Conservation (phyloP, 2,329 filamentous ascomycete genomes). For the Paraconiothyrium brasiliense region DNA sequence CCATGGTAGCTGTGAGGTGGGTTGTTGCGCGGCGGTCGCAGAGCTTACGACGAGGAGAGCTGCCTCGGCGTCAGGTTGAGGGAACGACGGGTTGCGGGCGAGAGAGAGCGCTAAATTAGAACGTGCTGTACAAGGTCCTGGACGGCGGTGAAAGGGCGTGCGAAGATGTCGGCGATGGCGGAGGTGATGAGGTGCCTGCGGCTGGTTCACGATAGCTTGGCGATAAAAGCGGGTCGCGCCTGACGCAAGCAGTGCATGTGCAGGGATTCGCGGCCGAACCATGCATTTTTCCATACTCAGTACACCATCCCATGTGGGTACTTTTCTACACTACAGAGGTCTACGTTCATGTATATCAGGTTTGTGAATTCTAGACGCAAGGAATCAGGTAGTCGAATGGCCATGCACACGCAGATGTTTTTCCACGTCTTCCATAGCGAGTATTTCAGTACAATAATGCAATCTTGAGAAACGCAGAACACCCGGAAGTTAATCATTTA, state of each 20-base stretch:
- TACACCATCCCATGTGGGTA: background rate
- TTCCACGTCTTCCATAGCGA: no score
- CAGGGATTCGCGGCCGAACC: background rate
- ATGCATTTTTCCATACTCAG: background rate
- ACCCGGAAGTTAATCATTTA: background rate
- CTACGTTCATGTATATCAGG: no score
- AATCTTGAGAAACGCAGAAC: background rate
- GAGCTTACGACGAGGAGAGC: conserved; percentile 17
- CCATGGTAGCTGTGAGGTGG: conserved; percentile 69
- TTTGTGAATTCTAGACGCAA: no score
- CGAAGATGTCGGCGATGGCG: background rate
- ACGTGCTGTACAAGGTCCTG: background rate
- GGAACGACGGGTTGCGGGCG: background rate
- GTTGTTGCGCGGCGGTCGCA: conserved; percentile 10
- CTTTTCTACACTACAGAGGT: background rate
- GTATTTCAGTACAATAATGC: no score
- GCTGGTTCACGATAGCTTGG: conserved; percentile 5
- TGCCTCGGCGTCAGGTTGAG: background rate
- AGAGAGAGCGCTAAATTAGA: background rate
- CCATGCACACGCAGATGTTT: no score
- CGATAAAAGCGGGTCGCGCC: conserved; percentile 2
- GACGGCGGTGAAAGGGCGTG: background rate
- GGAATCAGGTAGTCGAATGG: no score
- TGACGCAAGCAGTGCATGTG: conserved; percentile 12
- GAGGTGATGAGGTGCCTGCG: conserved; percentile 8